These are phyloP conservation scores for Neonectria neomacrospora DNA, from an alignment of 2,329 filamentous ascomycete genomes.

Conservation along the genomic window DNA sequence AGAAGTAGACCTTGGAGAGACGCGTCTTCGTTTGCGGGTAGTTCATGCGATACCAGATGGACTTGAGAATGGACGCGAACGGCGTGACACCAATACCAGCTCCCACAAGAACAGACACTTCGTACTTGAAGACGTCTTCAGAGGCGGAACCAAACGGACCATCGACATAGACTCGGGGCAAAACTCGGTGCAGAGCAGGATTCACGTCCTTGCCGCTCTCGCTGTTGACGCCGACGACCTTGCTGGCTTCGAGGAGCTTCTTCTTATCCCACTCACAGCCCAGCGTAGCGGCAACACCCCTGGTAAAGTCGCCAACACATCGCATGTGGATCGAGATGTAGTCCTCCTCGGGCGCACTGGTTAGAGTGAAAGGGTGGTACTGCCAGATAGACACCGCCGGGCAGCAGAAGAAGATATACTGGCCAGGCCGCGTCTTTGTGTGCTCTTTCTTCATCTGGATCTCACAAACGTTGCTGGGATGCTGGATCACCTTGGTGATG, in stretches of 20 bases:
- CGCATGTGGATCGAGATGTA: slow-evolving; percentile 90
- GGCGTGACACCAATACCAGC: slow-evolving; percentile 89
- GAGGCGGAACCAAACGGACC: slow-evolving; percentile 88
- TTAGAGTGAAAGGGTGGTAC: slow-evolving; percentile 88
- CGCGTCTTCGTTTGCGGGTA: slow-evolving; percentile 83
- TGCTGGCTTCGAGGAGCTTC: slow-evolving; percentile 61
- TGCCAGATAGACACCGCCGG: slow-evolving; percentile 89
- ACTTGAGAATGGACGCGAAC: slow-evolving; percentile 88
- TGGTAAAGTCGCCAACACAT: slow-evolving; percentile 85
- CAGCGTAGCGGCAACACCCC: slow-evolving; percentile 72
- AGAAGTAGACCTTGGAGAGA: slow-evolving; percentile 89
- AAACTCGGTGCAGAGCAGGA: slow-evolving; percentile 75
- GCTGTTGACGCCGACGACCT: slow-evolving; percentile 75
- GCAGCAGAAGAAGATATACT: slow-evolving; percentile 91
- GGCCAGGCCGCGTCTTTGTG: slow-evolving; percentile 82
- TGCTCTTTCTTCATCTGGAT: slow-evolving; percentile 93
- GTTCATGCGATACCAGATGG: slow-evolving; percentile 94
- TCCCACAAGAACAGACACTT: slow-evolving; percentile 81
- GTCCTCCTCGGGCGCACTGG: slow-evolving; percentile 88
- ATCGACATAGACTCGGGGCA: slow-evolving; percentile 84
- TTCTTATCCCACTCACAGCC: slow-evolving; percentile 77
- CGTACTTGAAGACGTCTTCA: slow-evolving; percentile 91
- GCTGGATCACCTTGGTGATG: slow-evolving; percentile 89
- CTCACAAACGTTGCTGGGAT: slow-evolving; percentile 88
- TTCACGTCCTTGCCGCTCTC: slow-evolving; percentile 67